phyloP scores from a whole-genome alignment of 1,284 basidiomycete genomes.

The Athelia psychrophila region DNA sequence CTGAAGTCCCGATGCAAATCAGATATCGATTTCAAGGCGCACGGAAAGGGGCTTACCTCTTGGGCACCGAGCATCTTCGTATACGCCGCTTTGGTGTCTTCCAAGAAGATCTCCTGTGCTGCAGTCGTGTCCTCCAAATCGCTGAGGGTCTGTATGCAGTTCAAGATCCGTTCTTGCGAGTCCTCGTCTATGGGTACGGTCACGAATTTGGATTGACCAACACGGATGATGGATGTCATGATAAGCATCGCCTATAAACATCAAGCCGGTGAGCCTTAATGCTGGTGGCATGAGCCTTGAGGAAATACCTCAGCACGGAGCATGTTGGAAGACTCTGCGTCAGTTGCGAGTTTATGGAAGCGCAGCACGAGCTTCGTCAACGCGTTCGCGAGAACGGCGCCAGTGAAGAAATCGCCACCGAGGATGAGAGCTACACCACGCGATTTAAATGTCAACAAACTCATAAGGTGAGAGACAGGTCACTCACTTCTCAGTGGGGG shows the following conservation, averaged over 20 bases:
- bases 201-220: slow-evolving; percentile 96
- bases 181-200: slow-evolving; percentile 97
- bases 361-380: slow-evolving; percentile 92
- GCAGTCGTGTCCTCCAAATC: slow-evolving; percentile 62
- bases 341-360: slow-evolving; percentile 61
- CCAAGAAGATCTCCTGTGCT: slow-evolving; percentile 86
- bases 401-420: slow-evolving; percentile 97
- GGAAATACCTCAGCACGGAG: slow-evolving; percentile 79
- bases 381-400: slow-evolving; percentile 84
- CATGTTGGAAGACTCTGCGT: slow-evolving; percentile 62
- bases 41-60: slow-evolving; percentile 55
- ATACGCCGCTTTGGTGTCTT: slow-evolving; percentile 92
- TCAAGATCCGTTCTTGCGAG: slow-evolving; percentile 94
- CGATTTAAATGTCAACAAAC: neutral
- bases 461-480: slow-evolving; percentile 1
- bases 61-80: slow-evolving; percentile 92
- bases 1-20: slow-evolving; percentile 18
- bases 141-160: slow-evolving; percentile 92
- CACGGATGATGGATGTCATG: slow-evolving; percentile 96
- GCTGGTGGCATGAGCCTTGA: neutral
- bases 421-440: slow-evolving; percentile 71
- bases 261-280: neutral
- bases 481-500: slow-evolving; percentile 81
- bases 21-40: neutral
- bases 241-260: slow-evolving; percentile 84